Conservation (phyloP, 2,329 filamentous ascomycete genomes). For the Daldinia sp. region DNA sequence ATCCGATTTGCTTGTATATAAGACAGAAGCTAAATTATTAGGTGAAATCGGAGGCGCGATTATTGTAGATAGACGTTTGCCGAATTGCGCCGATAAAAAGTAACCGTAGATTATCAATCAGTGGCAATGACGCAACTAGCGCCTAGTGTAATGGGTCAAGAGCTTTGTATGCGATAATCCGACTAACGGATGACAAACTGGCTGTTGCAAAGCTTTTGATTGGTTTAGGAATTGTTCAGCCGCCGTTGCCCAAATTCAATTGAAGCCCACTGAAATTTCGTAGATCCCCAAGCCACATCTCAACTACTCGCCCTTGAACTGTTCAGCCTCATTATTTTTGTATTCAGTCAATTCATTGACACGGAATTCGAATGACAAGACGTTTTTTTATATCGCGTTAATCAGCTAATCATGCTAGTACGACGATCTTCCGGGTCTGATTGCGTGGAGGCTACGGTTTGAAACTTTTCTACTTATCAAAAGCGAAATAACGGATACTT, state of each 20-base stretch:
- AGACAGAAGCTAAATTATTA: conserved; percentile 6
- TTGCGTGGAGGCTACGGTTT: background rate
- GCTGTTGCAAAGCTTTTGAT: conserved; percentile 8
- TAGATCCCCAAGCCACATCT: conserved; percentile 3
- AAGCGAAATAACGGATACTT: background rate
- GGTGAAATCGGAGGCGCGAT: conserved; percentile 24
- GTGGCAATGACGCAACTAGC: conserved; percentile 41
- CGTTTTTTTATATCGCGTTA: background rate
- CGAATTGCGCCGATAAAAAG: conserved; percentile 39
- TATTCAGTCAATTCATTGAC: conserved; percentile 4
- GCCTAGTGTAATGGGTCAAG: no score
- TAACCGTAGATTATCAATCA: conserved; percentile 42
- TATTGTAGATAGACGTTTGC: conserved; percentile 24
- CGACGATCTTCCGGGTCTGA: no score
- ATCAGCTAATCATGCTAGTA: background rate
- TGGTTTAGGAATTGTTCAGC: conserved; percentile 2
- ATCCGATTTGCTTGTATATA: background rate
- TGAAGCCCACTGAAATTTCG: background rate
- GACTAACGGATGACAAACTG: conserved; percentile 13
- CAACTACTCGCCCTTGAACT: background rate
- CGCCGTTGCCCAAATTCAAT: background rate
- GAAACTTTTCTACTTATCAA: background rate
- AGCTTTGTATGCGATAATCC: conserved; percentile 4
- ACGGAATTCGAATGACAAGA: background rate
- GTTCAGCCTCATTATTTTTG: conserved; percentile 12